A percentile compares a stretch with the other conserved stretches of the same genome.
phyloP scores from a whole-genome alignment of 2,329 filamentous ascomycete genomes.

The Stagonosporopsis rhizophila region DNA sequence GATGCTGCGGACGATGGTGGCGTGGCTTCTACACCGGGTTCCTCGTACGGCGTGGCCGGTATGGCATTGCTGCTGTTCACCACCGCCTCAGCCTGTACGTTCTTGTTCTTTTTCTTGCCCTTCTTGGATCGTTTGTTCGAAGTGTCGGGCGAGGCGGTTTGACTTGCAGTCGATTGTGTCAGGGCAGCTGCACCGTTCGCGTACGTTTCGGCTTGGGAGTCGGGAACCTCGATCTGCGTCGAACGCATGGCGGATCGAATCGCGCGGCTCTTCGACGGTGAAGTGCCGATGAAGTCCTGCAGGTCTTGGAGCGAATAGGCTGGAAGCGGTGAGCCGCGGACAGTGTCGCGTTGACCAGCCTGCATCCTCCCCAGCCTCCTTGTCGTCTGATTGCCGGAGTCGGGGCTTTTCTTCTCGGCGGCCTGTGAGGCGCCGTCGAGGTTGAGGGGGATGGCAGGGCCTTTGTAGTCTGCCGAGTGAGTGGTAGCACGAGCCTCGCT shows the following conservation, averaged over 20 bases:
- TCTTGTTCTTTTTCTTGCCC: conserved; percentile 5
- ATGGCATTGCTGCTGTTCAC: not conserved
- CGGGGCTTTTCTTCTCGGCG: not conserved
- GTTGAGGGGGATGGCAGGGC: conserved; percentile 7
- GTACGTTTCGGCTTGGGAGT: conserved; percentile 16
- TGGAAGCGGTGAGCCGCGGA: not conserved
- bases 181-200: conserved; percentile 1
- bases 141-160: conserved; percentile 4
- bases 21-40: not conserved
- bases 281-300: not conserved
- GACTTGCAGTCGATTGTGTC: conserved; percentile 10
- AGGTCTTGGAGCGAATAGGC: not conserved
- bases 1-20: not conserved
- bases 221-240: conserved; percentile 21
- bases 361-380: not conserved
- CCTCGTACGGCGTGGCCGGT: conserved; percentile 1
- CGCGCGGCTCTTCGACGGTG: conserved; percentile 4
- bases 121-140: not conserved
- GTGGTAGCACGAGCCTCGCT: conserved; percentile 20
- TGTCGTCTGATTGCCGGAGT: not conserved
- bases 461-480: not conserved
- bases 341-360: not conserved
- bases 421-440: not conserved
- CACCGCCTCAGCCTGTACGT: not conserved
- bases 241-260: not conserved